phyloP scores from a whole-genome alignment of 352 stramenopile species.

The Blastocystis sp. region DNA sequence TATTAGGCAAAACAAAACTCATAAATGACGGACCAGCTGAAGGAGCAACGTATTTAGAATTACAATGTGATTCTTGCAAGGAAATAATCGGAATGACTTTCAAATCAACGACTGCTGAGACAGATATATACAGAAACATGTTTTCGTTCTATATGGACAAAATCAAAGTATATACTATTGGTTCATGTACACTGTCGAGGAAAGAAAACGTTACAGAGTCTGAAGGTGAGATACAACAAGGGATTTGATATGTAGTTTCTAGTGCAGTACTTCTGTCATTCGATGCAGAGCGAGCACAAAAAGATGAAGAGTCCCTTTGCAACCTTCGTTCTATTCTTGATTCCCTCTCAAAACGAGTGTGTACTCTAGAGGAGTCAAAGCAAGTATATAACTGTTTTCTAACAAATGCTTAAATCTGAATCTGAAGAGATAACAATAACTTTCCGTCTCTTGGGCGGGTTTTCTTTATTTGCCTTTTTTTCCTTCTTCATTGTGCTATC shows the following conservation, averaged over 20 bases:
- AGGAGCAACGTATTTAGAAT: slow-evolving; percentile 26
- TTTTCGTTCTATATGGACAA: slow-evolving; percentile 44
- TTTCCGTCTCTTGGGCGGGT: neutral
- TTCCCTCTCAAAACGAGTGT: neutral
- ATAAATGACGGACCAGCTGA: neutral
- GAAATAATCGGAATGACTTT: neutral
- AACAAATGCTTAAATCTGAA: neutral
- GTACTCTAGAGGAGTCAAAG: neutral
- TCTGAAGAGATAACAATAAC: neutral
- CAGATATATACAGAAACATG: slow-evolving; percentile 39
- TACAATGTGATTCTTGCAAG: neutral
- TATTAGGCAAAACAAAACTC: neutral
- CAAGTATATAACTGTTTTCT: neutral
- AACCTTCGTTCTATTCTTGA: neutral
- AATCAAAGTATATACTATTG: neutral
- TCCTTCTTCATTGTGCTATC: neutral
- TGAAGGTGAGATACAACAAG: neutral
- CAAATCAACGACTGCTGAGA: slow-evolving; percentile 34
- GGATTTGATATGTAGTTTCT: neutral
- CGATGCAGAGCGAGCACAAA: slow-evolving; percentile 17
- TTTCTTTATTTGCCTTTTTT: neutral
- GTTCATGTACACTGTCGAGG: neutral
- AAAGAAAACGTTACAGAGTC: neutral
- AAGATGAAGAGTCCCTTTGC: neutral
- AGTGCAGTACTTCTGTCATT: slow-evolving; percentile 42